Evolutionary conservation across 768 basidiomycete genomes (phyloP).

Genomic region (Xerocomellus intermedius): DNA sequence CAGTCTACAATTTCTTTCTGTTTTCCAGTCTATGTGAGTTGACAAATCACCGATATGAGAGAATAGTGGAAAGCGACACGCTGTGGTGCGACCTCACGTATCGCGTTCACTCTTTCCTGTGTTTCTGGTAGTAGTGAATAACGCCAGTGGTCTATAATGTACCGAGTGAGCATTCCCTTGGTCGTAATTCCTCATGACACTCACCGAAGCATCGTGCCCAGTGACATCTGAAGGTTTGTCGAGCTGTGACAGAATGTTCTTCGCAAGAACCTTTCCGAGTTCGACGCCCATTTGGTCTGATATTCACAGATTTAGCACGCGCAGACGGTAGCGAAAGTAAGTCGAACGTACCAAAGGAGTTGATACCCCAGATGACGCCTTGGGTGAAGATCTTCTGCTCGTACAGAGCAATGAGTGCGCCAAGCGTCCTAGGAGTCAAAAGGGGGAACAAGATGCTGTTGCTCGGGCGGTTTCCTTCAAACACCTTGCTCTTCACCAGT

Average conservation of each 20-base stretch:
- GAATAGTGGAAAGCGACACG: neutral
- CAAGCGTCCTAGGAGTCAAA: conserved; percentile 86
- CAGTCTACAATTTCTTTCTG: conserved; percentile 3
- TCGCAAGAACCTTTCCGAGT: conserved; percentile 95
- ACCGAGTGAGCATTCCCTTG: conserved; percentile 2
- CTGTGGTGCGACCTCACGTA: conserved; percentile 22
- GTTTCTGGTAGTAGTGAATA: conserved; percentile 95
- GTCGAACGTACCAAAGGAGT: conserved; percentile 79
- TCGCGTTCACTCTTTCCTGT: conserved; percentile 65
- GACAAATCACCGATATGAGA: neutral
- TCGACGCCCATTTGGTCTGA: conserved; percentile 99
- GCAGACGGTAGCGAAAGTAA: neutral
- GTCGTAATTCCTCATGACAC: conserved; percentile 8
- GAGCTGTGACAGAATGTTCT: conserved; percentile 91
- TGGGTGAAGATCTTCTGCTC: conserved; percentile 99
- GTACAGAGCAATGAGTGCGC: conserved; percentile 84
- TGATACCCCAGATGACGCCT: conserved; percentile 97
- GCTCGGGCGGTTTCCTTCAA: conserved; percentile 95
- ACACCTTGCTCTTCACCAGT: conserved; percentile 94
- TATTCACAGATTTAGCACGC: neutral
- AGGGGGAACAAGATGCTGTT: conserved; percentile 95
- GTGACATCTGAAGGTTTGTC: conserved; percentile 73
- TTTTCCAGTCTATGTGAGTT: neutral
- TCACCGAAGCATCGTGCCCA: conserved; percentile 84
- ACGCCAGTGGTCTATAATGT: conserved; percentile 79